Evolutionary conservation across 495 filamentous ascomycete genomes (phyloP).

Genomic region (Bacidia gigantensis): DNA sequence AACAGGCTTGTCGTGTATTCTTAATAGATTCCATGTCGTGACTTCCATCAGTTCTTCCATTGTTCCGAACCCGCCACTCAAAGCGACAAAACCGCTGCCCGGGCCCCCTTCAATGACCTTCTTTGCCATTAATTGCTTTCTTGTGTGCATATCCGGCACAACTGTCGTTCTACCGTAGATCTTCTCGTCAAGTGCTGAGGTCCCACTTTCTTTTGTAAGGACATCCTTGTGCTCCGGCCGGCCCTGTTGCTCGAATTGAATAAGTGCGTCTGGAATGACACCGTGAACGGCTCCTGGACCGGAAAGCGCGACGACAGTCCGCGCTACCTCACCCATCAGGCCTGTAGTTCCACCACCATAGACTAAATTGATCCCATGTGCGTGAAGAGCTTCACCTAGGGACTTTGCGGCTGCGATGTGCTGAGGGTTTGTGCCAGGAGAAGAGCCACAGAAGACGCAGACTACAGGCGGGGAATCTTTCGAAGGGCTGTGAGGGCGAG

Average conservation of each 20-base stretch:
- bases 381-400: conserved; percentile 62
- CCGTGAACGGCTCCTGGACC: conserved; percentile 80
- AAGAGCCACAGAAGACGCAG: conserved; percentile 76
- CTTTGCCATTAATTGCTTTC: conserved; percentile 82
- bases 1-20: conserved; percentile 74
- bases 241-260: conserved; percentile 50
- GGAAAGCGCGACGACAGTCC: conserved; percentile 70
- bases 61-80: conserved; percentile 86
- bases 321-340: conserved; percentile 86
- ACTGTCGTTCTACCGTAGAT: conserved; percentile 75
- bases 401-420: conserved; percentile 62
- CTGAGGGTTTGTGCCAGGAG: conserved; percentile 50
- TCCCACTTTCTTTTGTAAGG: conserved; percentile 22
- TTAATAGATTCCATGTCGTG: conserved; percentile 93
- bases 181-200: conserved; percentile 44
- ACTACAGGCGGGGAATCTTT: conserved; percentile 39
- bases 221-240: conserved; percentile 21
- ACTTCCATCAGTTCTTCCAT: conserved; percentile 96
- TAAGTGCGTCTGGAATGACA: conserved; percentile 74
- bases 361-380: conserved; percentile 63
- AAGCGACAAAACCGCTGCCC: conserved; percentile 77
- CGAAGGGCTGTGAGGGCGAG: conserved; percentile 4
- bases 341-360: conserved; percentile 93
- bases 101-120: conserved; percentile 69
- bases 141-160: conserved; percentile 87